A percentile compares a stretch with the other conserved stretches of the same genome.
Evolutionary conservation across 2,329 filamentous ascomycete species (phyloP).

Genomic region (Eurotiales sp.): DNA sequence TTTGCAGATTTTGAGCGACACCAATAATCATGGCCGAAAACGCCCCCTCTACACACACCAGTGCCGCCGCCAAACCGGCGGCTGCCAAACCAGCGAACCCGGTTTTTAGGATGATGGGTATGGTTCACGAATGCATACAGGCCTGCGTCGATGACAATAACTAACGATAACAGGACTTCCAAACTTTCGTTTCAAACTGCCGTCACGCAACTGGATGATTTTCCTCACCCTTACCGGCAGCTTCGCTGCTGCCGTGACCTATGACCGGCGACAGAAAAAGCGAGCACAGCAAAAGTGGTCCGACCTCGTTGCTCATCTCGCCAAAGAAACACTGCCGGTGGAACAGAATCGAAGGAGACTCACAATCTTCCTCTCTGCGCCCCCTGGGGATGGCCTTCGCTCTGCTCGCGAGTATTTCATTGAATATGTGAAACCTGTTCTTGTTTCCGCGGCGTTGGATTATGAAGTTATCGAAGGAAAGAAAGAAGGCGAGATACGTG

Average conservation of each 20-base stretch:
- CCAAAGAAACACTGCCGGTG: constrained; percentile 68
- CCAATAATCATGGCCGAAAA: constrained; percentile 33
- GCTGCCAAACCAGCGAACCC: constrained; percentile 21
- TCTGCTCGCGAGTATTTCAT: constrained; percentile 91
- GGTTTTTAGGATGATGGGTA: constrained; percentile 23
- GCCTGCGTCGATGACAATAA: constrained; percentile 2
- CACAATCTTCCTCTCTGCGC: constrained; percentile 79
- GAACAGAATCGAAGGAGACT: constrained; percentile 76
- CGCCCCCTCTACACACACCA: constrained; percentile 21
- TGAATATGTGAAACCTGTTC: constrained; percentile 89
- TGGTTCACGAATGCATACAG: background rate
- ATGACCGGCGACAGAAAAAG: constrained; percentile 89
- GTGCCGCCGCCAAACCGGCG: constrained; percentile 14
- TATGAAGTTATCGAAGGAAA: constrained; percentile 95
- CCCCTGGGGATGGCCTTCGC: constrained; percentile 80
- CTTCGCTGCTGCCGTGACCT: constrained; percentile 76
- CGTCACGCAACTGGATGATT: constrained; percentile 96
- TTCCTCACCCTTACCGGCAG: constrained; percentile 78
- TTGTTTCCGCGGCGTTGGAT: constrained; percentile 85
- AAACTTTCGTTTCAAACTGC: constrained; percentile 75
- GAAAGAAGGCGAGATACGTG: constrained; percentile 87
- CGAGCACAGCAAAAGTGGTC: constrained; percentile 83
- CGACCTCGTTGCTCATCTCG: constrained; percentile 77
- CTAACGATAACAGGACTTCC: constrained; percentile 62
- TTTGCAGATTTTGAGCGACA: too few relatives aligned